Percentiles rank a stretch among this genome's conserved stretches.
These are phyloP conservation scores for Evansstolkia leycettana DNA, from an alignment of 495 filamentous ascomycete genomes.

Conservation along the genomic window DNA sequence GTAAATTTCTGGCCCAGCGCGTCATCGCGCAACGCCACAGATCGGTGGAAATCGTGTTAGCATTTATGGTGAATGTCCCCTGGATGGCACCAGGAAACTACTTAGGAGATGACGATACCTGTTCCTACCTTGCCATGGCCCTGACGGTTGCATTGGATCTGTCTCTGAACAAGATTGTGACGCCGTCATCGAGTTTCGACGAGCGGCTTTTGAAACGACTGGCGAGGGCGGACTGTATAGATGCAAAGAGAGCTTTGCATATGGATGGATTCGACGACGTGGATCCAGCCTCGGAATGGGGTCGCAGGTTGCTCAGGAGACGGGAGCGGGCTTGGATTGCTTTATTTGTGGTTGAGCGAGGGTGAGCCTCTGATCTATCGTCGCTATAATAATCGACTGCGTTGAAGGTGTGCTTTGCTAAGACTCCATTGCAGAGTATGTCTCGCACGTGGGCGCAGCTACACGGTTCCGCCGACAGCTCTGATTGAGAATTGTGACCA, in stretches of 20 bases:
- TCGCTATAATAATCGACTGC: constrained; percentile 4
- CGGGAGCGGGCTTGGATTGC: constrained; percentile 60
- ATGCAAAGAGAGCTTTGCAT: constrained; percentile 47
- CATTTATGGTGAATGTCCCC: constrained; percentile 66
- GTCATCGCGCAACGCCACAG: constrained; percentile 45
- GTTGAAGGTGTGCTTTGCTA: too few relatives aligned
- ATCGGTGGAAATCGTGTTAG: constrained; percentile 61
- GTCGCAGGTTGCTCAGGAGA: constrained; percentile 45
- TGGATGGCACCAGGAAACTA: constrained; percentile 62
- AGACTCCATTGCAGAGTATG: constrained; percentile 58
- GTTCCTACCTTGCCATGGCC: constrained; percentile 57
- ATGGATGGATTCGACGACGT: constrained; percentile 57
- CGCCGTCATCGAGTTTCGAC: constrained; percentile 39
- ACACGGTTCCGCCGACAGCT: constrained; percentile 51
- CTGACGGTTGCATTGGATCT: constrained; percentile 56
- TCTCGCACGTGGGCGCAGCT: constrained; percentile 54
- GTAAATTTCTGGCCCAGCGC: constrained; percentile 47
- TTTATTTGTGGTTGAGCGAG: constrained; percentile 60
- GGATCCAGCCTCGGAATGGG: constrained; percentile 45
- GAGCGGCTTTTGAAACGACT: constrained; percentile 35
- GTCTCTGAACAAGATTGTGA: constrained; percentile 55
- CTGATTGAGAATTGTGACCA: constrained; percentile 53
- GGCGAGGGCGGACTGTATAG: constrained; percentile 52
- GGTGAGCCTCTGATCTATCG: constrained; percentile 24
- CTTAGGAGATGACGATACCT: constrained; percentile 60